phyloP scores from a whole-genome alignment of 106 monocot genomes.

The Iris macrosiphon region DNA sequence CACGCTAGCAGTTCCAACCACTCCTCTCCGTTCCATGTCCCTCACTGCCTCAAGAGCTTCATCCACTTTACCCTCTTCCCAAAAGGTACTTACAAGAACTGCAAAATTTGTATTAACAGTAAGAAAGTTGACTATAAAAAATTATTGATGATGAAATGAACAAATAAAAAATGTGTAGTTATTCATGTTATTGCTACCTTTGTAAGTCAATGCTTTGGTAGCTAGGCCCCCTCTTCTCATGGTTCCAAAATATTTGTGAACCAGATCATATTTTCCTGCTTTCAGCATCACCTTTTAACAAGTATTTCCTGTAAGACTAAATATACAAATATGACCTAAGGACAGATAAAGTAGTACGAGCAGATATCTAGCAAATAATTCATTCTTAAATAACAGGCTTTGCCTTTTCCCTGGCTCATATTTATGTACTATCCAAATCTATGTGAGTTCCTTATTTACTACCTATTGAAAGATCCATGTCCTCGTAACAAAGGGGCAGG shows the following conservation, averaged over 20 bases:
- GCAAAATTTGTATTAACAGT: slow-evolving; percentile 10
- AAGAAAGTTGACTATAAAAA: not conserved
- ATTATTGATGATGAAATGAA: too few relatives aligned
- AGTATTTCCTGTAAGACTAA: slow-evolving; percentile 41
- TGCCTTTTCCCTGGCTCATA: not conserved
- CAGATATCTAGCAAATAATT: not conserved
- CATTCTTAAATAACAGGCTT: not conserved
- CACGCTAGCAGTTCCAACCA: slow-evolving; percentile 72
- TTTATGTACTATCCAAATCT: too few relatives aligned
- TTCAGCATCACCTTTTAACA: slow-evolving; percentile 93
- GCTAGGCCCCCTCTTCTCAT: slow-evolving; percentile 73
- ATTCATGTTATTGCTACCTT: slow-evolving; percentile 32
- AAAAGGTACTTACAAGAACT: slow-evolving; percentile 86
- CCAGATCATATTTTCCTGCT: slow-evolving; percentile 69
- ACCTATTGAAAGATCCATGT: too few relatives aligned
- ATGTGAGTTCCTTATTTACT: too few relatives aligned
- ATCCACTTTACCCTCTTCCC: slow-evolving; percentile 71
- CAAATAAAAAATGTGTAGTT: not conserved
- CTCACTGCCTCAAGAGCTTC: slow-evolving; percentile 69
- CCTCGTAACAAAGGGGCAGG: too few relatives aligned
- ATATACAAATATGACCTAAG: slow-evolving; percentile 16
- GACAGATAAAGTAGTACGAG: slow-evolving; percentile 8
- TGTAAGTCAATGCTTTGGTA: slow-evolving; percentile 78
- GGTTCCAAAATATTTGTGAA: slow-evolving; percentile 78
- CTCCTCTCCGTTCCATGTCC: slow-evolving; percentile 83